Evolutionary conservation across 2,329 filamentous ascomycete genomes (phyloP).

Genomic region (Colletotrichum sansevieriae): DNA sequence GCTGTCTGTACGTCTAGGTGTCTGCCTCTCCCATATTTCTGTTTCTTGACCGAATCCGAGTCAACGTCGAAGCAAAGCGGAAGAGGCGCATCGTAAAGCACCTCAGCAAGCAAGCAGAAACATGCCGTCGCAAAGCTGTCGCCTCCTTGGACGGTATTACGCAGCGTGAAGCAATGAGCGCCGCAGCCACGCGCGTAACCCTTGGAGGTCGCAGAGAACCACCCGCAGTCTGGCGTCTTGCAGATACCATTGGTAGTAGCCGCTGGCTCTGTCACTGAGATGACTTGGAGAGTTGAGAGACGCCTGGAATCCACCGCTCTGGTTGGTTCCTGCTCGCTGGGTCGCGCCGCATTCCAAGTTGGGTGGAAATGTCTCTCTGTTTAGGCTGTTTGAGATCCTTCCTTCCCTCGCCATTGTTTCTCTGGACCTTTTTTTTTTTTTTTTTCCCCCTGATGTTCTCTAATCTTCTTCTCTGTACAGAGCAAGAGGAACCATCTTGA

Average conservation of each 20-base stretch:
- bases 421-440: neutral
- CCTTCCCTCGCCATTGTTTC: slow-evolving; percentile 6
- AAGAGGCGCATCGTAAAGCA: slow-evolving; percentile 6
- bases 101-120: slow-evolving; percentile 1
- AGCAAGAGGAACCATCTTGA: too few species aligned
- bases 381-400: slow-evolving; percentile 4
- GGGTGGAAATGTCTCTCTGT: slow-evolving; percentile 1
- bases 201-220: neutral
- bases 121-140: slow-evolving; percentile 12
- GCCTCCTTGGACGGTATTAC: neutral
- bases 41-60: neutral
- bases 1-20: neutral
- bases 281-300: neutral
- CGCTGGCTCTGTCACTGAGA: neutral
- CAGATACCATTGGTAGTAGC: neutral
- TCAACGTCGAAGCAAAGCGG: neutral
- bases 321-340: neutral
- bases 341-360: neutral
- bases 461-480: too few species aligned
- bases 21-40: too few species aligned
- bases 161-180: slow-evolving; percentile 15
- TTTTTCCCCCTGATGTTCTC: too few species aligned
- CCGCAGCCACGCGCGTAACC: slow-evolving; percentile 10
- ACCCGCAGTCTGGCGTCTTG: neutral
- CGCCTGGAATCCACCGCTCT: neutral